Base-by-base conservation (phyloP, 2,329 filamentous ascomycete species). In the Pyricularia grisea region DNA sequence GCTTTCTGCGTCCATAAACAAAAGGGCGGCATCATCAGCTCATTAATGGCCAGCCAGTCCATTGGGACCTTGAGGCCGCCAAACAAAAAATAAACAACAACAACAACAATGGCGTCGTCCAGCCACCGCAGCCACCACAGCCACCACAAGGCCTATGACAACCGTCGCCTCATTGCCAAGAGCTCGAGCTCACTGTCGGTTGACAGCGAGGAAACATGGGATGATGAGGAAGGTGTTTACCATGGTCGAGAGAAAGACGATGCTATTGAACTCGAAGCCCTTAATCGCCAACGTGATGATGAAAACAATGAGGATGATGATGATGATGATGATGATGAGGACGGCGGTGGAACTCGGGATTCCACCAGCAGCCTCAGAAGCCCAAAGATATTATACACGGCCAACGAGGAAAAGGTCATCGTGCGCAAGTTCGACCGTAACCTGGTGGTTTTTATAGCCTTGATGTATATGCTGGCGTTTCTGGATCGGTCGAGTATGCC, bases 391-490 rank as follows among this genome's bases (percentile, higher is more conserved):
- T 61, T 76, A 78, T 87, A 85, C 70, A 84, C 84, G 3, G 79
- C 81, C 0, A 89, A 93, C 68, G 93, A 97, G 77, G 93, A 96
- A 76, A 80, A 77, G 27, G 81, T 83, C 4, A 89, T 96, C 10
- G 83, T 93, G 69, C 84, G 83, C 75, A 93, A 92, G 79, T 88
- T 97, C 73, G 93, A 97, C 77, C 83, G 87, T 69, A 87, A 85
- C 72, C 84, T 97, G 68, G 92, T 97, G 6, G 77, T 92, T 0
- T 96, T 97, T 76, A 85, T 97, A 72, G 91, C 92, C 12, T 77
- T 94, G 70, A 83, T 97, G 14, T 97, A 95, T 76, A 86, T 96
- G 83, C 82, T 97, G 71, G 91, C 89, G 71, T 97, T 97, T 76
- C 79, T 97, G 72, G 93, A 97, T 78, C 85, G 93, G 72, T 94